Evolutionary conservation across 2,329 filamentous ascomycete species (phyloP).

Genomic region (Zarea fungicola): DNA sequence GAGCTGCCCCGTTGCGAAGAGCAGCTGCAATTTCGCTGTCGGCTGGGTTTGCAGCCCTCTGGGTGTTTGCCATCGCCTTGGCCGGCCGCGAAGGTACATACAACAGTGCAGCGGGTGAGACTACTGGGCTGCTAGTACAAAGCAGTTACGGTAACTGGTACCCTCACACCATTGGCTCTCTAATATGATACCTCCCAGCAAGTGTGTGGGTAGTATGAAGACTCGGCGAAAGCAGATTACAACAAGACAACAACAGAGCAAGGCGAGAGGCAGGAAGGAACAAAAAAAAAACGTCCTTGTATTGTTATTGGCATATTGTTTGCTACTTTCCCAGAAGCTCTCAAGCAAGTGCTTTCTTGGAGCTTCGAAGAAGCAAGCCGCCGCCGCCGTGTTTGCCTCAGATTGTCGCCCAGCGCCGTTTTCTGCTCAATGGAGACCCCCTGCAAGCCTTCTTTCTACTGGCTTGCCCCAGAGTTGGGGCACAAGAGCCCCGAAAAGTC

Average conservation of each 20-base stretch:
- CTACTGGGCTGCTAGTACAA: background rate
- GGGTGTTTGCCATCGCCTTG: conserved; percentile 2
- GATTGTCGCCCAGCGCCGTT: conserved; percentile 8
- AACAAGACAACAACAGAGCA: background rate
- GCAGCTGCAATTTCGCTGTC: conserved; percentile 7
- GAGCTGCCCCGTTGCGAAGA: background rate
- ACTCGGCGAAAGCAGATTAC: too few species aligned
- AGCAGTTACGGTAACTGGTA: too few species aligned
- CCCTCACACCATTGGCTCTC: too few species aligned
- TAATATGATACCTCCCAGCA: too few species aligned
- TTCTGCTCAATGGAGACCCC: conserved; percentile 9
- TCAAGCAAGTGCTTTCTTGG: too few species aligned
- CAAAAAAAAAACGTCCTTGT: background rate
- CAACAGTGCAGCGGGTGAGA: background rate
- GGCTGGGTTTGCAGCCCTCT: conserved; percentile 12
- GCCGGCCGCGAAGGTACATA: background rate
- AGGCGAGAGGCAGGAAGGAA: background rate
- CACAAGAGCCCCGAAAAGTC: background rate
- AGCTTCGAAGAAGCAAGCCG: background rate
- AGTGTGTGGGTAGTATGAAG: too few species aligned
- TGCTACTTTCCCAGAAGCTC: too few species aligned
- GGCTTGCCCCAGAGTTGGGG: background rate
- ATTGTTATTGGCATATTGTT: too few species aligned
- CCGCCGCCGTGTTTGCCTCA: conserved; percentile 1
- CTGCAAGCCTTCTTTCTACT: background rate